Percentiles rank a stretch among this genome's conserved stretches.
Conservation (phyloP, 345 rosid species). For the Leavenworthia alabamica region DNA sequence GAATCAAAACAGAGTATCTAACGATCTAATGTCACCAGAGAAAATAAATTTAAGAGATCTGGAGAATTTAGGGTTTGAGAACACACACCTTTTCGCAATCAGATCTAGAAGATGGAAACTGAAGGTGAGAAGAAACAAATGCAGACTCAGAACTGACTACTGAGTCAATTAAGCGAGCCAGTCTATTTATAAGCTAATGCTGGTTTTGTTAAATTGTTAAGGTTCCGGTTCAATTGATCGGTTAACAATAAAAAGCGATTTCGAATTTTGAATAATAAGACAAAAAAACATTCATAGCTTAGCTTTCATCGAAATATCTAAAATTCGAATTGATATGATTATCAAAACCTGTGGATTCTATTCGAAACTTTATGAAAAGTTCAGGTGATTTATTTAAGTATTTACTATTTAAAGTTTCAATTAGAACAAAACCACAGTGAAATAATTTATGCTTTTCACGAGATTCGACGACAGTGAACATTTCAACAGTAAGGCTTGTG, state of each 20-base stretch:
- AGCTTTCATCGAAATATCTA: neutral
- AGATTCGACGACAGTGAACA: neutral
- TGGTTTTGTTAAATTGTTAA: neutral
- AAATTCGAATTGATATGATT: neutral
- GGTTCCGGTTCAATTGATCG: constrained; percentile 16
- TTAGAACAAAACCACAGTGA: neutral
- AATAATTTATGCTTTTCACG: constrained; percentile 10
- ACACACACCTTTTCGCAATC: constrained; percentile 24
- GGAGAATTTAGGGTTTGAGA: neutral
- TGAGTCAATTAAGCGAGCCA: constrained; percentile 17
- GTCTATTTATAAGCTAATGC: constrained; percentile 5
- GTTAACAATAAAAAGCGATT: neutral
- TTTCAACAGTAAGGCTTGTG: neutral
- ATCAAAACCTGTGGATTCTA: neutral
- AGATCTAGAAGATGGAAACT: constrained; percentile 22
- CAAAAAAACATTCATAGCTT: neutral
- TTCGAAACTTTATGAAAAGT: neutral
- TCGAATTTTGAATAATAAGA: neutral
- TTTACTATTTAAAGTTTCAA: neutral
- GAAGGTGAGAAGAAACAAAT: neutral
- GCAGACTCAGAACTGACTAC: constrained; percentile 17
- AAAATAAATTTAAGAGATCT: constrained; percentile 1
- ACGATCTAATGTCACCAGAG: neutral
- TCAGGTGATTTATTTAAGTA: neutral
- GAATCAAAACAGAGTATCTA: neutral